A percentile compares a stretch with the other conserved stretches of the same genome.
These are phyloP conservation scores for Fusarium nurragi DNA, from an alignment of 2,329 filamentous ascomycete genomes.

Conservation along the genomic window DNA sequence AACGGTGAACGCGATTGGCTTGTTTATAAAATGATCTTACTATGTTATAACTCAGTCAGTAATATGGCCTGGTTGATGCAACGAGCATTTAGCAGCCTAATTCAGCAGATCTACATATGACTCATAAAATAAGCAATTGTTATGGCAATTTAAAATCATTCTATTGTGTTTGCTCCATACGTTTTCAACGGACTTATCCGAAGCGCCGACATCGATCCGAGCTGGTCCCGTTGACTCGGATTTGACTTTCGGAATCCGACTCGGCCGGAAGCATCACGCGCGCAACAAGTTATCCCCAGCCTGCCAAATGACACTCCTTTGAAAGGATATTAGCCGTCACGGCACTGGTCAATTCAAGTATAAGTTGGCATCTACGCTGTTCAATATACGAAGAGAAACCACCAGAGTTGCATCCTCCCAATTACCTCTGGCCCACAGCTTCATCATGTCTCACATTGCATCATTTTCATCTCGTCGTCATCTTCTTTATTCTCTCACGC, in stretches of 20 bases:
- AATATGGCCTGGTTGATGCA: no score
- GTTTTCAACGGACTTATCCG: not conserved
- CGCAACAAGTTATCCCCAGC: not conserved
- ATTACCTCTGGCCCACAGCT: not conserved
- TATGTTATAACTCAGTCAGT: no score
- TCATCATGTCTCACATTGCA: conserved; percentile 2
- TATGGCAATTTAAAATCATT: no score
- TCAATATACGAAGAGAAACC: not conserved
- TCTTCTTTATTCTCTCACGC: conserved; percentile 1
- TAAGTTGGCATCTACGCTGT: not conserved
- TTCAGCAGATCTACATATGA: no score
- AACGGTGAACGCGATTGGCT: no score
- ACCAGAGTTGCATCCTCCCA: not conserved
- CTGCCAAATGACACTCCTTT: not conserved
- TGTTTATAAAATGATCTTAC: no score
- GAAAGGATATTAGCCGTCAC: not conserved
- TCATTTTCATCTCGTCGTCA: conserved; percentile 10
- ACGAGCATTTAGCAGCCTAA: no score
- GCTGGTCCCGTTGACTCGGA: conserved; percentile 21
- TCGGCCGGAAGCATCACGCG: conserved; percentile 2
- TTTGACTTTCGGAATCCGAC: conserved; percentile 2
- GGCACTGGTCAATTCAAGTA: not conserved
- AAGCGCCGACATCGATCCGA: not conserved
- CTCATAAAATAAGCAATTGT: no score
- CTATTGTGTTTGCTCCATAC: no score